Conservation (phyloP, 2,329 filamentous ascomycete genomes). For the Arthrobotrys sinensis region DNA sequence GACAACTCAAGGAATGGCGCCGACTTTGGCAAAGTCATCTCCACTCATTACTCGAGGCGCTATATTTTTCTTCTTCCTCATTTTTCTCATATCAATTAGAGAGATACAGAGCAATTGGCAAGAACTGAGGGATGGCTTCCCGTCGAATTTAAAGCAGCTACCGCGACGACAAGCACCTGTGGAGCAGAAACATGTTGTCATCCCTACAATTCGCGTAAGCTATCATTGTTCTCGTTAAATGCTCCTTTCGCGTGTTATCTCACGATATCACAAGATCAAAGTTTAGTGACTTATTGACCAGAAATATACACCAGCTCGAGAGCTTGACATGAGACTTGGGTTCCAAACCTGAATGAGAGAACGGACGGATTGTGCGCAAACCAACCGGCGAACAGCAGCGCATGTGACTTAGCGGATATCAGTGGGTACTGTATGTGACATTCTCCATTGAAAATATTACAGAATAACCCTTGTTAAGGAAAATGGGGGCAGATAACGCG, state of each 20-base stretch:
- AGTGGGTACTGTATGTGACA: slow-evolving; percentile 1
- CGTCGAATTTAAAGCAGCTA: neutral
- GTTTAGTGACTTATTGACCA: neutral
- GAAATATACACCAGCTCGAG: neutral
- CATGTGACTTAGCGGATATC: neutral
- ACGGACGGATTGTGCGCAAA: neutral
- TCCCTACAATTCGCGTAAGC: neutral
- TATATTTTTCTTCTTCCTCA: too few relatives aligned
- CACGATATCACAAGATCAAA: neutral
- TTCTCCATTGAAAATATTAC: too few relatives aligned
- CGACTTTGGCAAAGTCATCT: too few relatives aligned
- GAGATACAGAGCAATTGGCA: neutral
- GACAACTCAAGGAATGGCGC: neutral
- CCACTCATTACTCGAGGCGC: too few relatives aligned
- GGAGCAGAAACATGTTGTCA: neutral
- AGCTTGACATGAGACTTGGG: neutral
- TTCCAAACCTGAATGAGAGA: neutral
- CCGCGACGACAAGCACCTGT: neutral
- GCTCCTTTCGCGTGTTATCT: too few relatives aligned
- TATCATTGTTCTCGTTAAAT: neutral
- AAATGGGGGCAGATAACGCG: neutral
- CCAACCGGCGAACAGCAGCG: neutral
- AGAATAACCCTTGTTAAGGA: too few relatives aligned
- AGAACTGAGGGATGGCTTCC: neutral
- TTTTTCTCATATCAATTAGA: too few relatives aligned